Evolutionary conservation across 2,329 filamentous ascomycete genomes (phyloP), one percentile per base, ranked within the genome.

Genomic region (Sordariomycetes sp.): DNA sequence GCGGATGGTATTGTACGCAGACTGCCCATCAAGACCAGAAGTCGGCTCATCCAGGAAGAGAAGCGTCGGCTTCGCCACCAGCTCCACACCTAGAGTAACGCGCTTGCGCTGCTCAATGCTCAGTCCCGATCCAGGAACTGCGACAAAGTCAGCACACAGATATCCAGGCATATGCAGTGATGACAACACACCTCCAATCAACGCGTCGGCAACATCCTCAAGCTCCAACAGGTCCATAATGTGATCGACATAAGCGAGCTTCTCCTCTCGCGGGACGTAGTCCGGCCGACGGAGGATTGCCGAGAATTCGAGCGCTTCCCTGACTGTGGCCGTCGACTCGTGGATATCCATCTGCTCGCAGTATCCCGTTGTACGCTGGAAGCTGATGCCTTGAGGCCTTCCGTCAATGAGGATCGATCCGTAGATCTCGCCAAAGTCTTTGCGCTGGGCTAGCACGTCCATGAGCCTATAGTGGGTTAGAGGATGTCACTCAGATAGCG

Each of bases 41-140:
- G 84, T 87, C 0, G 84, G 84, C 63, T 87, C 84, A 62, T 87
- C 84, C 8, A 87, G 69, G 72, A 87, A 87, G 4, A 87, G 73
- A 0, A 87, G 70, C 0, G 84, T 74, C 0, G 84, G 84, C 63
- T 85, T 86, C 1, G 84, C 84, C n/a, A 83, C 84, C 4, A 89
- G 69, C 62, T 89, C 85, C 1, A 87, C 84, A 53, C 82, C 85
- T 42, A 88, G 85, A 0, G 85, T 87, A 1, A 88, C 71, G 34
- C 85, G 76, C 70, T 88, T 88, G 3, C 75, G 65, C 62, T 80
- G 75, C 17, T 78, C 77, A 10, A 77, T 74, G 6, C 71, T 76
- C 22, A 78, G 69, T 2, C 74, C 70, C 39, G 72, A 71, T 2
- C 77, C 76, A 34, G 62, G 57, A 36, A 56, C 24, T 57, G 80